A percentile compares a stretch with the other conserved stretches of the same genome.
Conservation (phyloP, 441 rosid genomes). For the Populus trichocarpa region DNA sequence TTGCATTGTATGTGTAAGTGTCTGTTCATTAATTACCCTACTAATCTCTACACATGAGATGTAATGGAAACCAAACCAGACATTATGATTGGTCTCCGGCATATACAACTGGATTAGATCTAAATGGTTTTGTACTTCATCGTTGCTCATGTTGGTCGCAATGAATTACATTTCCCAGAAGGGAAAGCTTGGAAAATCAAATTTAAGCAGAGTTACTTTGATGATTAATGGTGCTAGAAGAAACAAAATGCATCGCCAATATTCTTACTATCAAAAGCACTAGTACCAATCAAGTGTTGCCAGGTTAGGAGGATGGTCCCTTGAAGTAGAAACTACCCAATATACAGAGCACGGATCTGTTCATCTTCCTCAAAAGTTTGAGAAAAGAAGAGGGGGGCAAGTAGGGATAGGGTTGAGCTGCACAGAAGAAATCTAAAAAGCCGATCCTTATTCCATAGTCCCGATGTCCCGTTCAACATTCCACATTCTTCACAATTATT, state of each 20-base stretch:
- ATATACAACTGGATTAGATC: not conserved
- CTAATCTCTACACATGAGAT: not conserved
- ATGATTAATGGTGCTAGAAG: not conserved
- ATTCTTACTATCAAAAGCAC: not conserved
- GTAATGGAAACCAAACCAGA: not conserved
- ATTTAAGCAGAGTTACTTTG: not conserved
- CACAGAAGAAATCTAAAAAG: conserved; percentile 16
- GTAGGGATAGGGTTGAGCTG: conserved; percentile 20
- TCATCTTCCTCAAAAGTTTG: not conserved
- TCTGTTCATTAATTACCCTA: not conserved
- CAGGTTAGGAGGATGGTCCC: conserved; percentile 7
- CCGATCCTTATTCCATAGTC: not conserved
- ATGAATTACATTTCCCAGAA: not conserved
- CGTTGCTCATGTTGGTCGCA: not conserved
- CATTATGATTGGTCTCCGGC: not conserved
- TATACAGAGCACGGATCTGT: too few species aligned
- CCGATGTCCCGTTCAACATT: not conserved
- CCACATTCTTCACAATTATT: conserved; percentile 15
- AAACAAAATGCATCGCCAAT: not conserved
- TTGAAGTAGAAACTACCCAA: conserved; percentile 28
- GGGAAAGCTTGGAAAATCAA: not conserved
- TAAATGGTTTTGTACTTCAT: not conserved
- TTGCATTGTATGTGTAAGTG: not conserved
- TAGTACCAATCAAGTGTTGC: not conserved
- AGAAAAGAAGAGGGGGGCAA: not conserved